phyloP scores from a whole-genome alignment of 805 yeast species.

The Monosporozyma siamensis region DNA sequence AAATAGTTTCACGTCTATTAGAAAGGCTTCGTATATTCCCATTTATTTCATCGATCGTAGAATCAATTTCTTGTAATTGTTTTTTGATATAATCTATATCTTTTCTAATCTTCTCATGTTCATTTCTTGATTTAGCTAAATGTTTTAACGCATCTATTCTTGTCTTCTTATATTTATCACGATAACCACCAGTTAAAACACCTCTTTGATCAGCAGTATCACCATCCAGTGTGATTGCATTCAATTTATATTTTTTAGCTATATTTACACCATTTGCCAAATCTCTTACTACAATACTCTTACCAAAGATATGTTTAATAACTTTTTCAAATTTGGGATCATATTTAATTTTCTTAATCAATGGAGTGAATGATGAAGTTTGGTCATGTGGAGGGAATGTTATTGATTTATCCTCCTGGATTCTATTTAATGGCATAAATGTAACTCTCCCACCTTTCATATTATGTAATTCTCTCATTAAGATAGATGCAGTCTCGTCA shows the following conservation, averaged over 20 bases:
- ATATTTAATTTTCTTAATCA: constrained; percentile 62
- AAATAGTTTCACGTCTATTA: constrained; percentile 35
- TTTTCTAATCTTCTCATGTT: constrained; percentile 17
- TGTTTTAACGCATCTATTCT: constrained; percentile 61
- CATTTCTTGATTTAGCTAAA: constrained; percentile 40
- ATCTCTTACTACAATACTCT: constrained; percentile 65
- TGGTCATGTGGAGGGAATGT: constrained; percentile 50
- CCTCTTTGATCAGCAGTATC: constrained; percentile 82
- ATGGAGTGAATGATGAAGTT: constrained; percentile 53
- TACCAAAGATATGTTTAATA: constrained; percentile 71
- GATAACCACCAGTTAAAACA: constrained; percentile 79
- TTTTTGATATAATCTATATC: constrained; percentile 37
- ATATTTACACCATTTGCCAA: constrained; percentile 59
- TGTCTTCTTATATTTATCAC: constrained; percentile 51
- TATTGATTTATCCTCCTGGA: constrained; percentile 33
- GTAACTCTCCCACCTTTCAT: constrained; percentile 78
- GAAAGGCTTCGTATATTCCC: constrained; percentile 33
- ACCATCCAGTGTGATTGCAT: constrained; percentile 85
- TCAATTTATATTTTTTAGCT: constrained; percentile 50
- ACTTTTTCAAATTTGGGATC: constrained; percentile 53
- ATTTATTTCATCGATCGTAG: constrained; percentile 41
- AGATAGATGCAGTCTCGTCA: constrained; percentile 69
- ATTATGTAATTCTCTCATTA: constrained; percentile 67
- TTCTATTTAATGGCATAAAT: constrained; percentile 77
- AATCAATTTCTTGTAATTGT: constrained; percentile 40